Evolutionary conservation across 2,329 filamentous ascomycete genomes (phyloP).

Genomic region (Nothopassalora personata): DNA sequence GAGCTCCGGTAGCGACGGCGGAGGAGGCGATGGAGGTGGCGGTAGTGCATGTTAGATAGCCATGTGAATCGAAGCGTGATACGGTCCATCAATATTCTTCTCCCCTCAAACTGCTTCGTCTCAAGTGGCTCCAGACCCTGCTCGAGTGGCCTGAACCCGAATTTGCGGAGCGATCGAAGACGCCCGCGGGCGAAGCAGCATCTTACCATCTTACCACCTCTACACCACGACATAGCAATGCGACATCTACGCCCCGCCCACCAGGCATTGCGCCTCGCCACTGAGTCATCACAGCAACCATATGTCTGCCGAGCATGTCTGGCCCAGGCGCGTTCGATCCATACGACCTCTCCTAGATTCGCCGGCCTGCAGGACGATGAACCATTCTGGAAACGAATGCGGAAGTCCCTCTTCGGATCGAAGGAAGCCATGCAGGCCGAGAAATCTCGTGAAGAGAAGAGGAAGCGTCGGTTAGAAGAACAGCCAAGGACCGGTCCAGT

Average conservation of each 20-base stretch:
- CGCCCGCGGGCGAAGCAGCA: constrained; percentile 1
- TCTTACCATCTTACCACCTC: neutral
- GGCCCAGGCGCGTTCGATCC: constrained; percentile 26
- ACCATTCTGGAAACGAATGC: constrained; percentile 24
- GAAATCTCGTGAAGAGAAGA: constrained; percentile 17
- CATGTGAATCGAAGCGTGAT: neutral
- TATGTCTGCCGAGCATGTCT: constrained; percentile 29
- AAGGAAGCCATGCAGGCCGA: constrained; percentile 19
- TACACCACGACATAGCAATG: constrained; percentile 13
- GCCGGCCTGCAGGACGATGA: constrained; percentile 12
- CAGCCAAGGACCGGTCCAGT: constrained; percentile 5
- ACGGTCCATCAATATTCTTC: no score
- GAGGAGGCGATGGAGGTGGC: constrained; percentile 1
- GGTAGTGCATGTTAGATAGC: neutral
- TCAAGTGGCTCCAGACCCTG: neutral
- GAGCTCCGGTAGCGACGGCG: constrained; percentile 4
- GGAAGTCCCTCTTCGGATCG: constrained; percentile 24
- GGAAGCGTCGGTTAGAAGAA: constrained; percentile 9
- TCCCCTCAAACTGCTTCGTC: no score
- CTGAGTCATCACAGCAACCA: constrained; percentile 13
- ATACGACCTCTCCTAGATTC: constrained; percentile 16
- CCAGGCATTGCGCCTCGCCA: constrained; percentile 26
- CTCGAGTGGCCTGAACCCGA: neutral
- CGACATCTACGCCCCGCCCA: constrained; percentile 18
- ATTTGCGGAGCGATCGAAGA: constrained; percentile 2